Conservation (phyloP, 169 alveolate genomes). For the Plasmodium yoelii region DNA sequence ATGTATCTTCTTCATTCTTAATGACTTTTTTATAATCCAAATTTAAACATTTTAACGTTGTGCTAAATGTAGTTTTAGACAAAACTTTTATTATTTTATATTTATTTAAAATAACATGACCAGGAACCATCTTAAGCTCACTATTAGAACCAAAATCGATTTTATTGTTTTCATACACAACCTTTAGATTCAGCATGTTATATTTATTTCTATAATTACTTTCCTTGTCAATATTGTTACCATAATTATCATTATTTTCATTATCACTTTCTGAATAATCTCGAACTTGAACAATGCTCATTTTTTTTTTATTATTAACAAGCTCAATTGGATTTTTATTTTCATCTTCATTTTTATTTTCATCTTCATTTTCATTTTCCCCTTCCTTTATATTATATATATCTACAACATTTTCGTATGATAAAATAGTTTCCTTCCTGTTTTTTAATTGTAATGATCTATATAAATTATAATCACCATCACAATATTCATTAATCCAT, state of each 20-base stretch:
- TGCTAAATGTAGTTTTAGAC: slow-evolving; percentile 91
- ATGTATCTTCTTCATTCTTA: neutral
- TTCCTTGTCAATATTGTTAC: neutral
- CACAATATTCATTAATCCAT: slow-evolving; percentile 69
- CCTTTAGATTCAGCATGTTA: slow-evolving; percentile 90
- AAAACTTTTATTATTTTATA: slow-evolving; percentile 90
- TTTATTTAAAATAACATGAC: slow-evolving; percentile 90
- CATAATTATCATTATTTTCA: neutral
- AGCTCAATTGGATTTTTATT: too few relatives aligned
- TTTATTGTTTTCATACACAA: slow-evolving; percentile 92
- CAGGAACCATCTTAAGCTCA: slow-evolving; percentile 90
- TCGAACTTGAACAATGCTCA: neutral
- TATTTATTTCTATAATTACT: slow-evolving; percentile 76
- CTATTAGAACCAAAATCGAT: slow-evolving; percentile 92
- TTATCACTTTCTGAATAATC: neutral
- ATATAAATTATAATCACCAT: slow-evolving; percentile 72
- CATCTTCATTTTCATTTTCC: neutral
- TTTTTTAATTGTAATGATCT: slow-evolving; percentile 50
- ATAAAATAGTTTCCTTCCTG: slow-evolving; percentile 25
- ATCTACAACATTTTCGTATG: neutral
- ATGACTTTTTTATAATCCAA: slow-evolving; percentile 73
- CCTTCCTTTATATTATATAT: neutral
- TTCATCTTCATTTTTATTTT: neutral
- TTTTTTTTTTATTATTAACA: neutral
- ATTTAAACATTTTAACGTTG: slow-evolving; percentile 91